Evolutionary conservation across 2,329 filamentous ascomycete genomes (phyloP).

Genomic region (Venturia asperata): DNA sequence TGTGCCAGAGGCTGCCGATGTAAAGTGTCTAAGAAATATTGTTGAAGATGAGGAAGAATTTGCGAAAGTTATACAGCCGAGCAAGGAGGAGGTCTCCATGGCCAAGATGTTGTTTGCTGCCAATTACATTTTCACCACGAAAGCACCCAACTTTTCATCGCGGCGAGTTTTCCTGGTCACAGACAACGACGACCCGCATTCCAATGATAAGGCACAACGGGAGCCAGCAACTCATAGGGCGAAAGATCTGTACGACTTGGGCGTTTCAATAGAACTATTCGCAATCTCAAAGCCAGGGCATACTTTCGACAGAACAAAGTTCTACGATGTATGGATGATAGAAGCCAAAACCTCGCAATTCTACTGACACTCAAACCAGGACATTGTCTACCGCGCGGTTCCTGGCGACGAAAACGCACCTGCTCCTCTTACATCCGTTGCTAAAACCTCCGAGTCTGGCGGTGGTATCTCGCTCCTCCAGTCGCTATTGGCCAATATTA

Average conservation of each 20-base stretch:
- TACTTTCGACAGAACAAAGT: conserved; percentile 73
- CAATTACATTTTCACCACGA: conserved; percentile 93
- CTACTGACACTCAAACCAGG: conserved; percentile 43
- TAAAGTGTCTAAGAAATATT: conserved; percentile 68
- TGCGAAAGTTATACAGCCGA: conserved; percentile 61
- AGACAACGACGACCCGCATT: conserved; percentile 82
- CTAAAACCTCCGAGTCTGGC: conserved; percentile 58
- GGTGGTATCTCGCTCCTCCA: conserved; percentile 74
- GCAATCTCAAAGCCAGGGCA: conserved; percentile 67
- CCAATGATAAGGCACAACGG: conserved; percentile 61
- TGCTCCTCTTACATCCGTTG: conserved; percentile 44
- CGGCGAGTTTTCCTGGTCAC: conserved; percentile 92
- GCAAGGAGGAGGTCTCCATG: conserved; percentile 67
- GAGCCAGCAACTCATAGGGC: conserved; percentile 77
- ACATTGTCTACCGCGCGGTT: conserved; percentile 80
- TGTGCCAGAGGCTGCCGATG: conserved; percentile 77
- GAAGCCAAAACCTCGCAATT: not conserved
- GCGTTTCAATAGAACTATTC: conserved; percentile 86
- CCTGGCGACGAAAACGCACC: conserved; percentile 59
- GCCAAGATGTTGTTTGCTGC: conserved; percentile 87
- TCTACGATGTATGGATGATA: conserved; percentile 67
- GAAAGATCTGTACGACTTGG: conserved; percentile 90
- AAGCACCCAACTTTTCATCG: conserved; percentile 88
- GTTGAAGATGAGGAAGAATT: conserved; percentile 72
- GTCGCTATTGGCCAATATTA: conserved; percentile 78